Conservation (phyloP, 225 moss, liverwort and hornwort genomes). For the Polytrichum formosum region DNA sequence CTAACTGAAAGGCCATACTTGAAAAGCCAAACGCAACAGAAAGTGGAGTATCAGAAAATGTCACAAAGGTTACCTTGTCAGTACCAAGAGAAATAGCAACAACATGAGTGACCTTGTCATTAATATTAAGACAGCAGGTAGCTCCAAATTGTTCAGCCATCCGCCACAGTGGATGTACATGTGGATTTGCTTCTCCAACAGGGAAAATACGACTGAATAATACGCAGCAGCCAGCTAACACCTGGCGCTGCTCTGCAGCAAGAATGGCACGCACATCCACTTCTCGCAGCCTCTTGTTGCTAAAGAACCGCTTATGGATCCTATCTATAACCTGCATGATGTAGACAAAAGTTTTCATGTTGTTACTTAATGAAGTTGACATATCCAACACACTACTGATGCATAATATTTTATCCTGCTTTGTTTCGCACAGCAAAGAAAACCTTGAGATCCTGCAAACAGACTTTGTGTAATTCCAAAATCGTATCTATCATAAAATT, state of each 20-base stretch:
- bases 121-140: slow-evolving; percentile 41
- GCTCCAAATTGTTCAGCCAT: slow-evolving; percentile 75
- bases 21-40: too few relatives aligned
- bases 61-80: slow-evolving; percentile 48
- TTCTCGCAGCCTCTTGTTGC: slow-evolving; percentile 46
- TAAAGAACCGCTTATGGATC: slow-evolving; percentile 52
- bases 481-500: too few relatives aligned
- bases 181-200: slow-evolving; percentile 67
- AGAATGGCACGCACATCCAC: slow-evolving; percentile 65
- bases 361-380: too few relatives aligned
- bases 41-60: slow-evolving; percentile 1
- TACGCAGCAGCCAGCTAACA: slow-evolving; percentile 53
- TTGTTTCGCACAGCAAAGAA: too few relatives aligned
- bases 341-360: too few relatives aligned
- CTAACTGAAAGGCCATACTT: neutral
- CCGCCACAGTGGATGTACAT: slow-evolving; percentile 66
- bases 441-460: too few relatives aligned
- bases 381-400: too few relatives aligned
- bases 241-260: slow-evolving; percentile 50
- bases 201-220: slow-evolving; percentile 70
- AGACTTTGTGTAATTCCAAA: too few relatives aligned
- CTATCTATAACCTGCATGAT: slow-evolving; percentile 51
- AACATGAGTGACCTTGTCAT: slow-evolving; percentile 66
- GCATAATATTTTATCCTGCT: too few relatives aligned
- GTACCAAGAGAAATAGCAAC: slow-evolving; percentile 72